phyloP scores from a whole-genome alignment of 1,284 basidiomycete species.

The Cutaneotrichosporon spelunceum region DNA sequence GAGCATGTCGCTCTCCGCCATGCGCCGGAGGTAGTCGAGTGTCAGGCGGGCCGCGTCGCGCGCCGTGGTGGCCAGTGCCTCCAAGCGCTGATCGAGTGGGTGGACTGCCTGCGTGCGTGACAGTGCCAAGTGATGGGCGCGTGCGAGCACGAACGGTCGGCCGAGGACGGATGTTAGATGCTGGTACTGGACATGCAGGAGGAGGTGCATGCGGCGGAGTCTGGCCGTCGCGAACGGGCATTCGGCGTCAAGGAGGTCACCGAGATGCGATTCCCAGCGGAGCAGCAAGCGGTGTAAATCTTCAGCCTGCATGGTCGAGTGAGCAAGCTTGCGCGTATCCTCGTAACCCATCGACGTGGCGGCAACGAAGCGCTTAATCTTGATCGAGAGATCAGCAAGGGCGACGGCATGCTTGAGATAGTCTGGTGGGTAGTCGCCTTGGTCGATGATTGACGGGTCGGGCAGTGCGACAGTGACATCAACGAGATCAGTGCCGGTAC shows the following conservation, averaged over 20 bases:
- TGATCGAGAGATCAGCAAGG: conserved; percentile 16
- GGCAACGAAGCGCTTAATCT: conserved; percentile 21
- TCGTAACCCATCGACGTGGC: conserved; percentile 18
- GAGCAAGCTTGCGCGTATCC: conserved; percentile 4
- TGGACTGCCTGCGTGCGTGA: conserved; percentile 7
- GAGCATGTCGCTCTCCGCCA: conserved; percentile 6
- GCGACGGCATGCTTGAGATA: conserved; percentile 19
- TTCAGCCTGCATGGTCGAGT: not conserved
- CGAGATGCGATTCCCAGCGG: conserved; percentile 18
- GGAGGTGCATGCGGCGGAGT: conserved; percentile 16
- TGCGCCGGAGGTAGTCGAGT: conserved; percentile 13
- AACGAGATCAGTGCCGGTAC: conserved; percentile 21
- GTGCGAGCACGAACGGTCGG: conserved; percentile 24
- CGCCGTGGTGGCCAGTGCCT: conserved; percentile 9
- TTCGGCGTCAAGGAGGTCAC: conserved; percentile 9
- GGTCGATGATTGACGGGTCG: conserved; percentile 17
- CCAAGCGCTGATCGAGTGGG: not conserved
- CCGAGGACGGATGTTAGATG: conserved; percentile 22
- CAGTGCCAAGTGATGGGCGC: conserved; percentile 12
- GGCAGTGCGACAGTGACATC: conserved; percentile 19
- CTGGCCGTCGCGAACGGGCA: conserved; percentile 5
- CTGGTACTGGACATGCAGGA: conserved; percentile 19
- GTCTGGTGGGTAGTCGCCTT: conserved; percentile 16
- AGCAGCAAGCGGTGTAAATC: conserved; percentile 15
- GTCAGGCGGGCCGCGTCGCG: conserved; percentile 18